Conservation (phyloP, 106 monocot genomes). For the Dactylorhiza incarnata region DNA sequence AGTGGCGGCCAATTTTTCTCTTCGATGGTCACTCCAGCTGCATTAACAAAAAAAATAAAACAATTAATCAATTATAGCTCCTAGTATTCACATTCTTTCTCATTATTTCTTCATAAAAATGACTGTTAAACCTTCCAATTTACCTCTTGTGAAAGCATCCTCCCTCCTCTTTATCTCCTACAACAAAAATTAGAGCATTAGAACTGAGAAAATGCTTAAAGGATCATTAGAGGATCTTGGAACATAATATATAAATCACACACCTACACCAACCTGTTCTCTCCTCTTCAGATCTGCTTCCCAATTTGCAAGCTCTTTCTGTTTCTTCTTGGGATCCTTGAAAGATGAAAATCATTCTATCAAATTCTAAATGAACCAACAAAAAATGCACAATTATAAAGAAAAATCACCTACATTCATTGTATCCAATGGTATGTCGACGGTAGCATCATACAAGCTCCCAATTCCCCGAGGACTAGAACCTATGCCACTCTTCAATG, state of each 20-base stretch:
- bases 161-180: slow-evolving; percentile 45
- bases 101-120: background rate
- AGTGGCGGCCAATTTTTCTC: slow-evolving; percentile 76
- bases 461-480: slow-evolving; percentile 32
- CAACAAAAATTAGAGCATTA: background rate
- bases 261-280: slow-evolving; percentile 31
- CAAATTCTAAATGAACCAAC: background rate
- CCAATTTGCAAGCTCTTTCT: slow-evolving; percentile 52
- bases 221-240: background rate
- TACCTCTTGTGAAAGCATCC: slow-evolving; percentile 33
- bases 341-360: background rate
- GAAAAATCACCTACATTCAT: slow-evolving; percentile 22
- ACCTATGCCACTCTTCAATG: slow-evolving; percentile 24
- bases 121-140: background rate
- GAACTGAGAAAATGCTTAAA: background rate
- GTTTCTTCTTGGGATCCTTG: slow-evolving; percentile 48
- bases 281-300: slow-evolving; percentile 57
- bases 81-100: background rate
- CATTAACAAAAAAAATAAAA: background rate
- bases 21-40: slow-evolving; percentile 59
- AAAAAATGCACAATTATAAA: background rate
- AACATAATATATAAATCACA: background rate
- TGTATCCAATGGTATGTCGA: slow-evolving; percentile 36
- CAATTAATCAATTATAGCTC: background rate
- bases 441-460: slow-evolving; percentile 36